phyloP scores from a whole-genome alignment of 371 early-diverging fungal species.

The Mortierella polycephala region DNA sequence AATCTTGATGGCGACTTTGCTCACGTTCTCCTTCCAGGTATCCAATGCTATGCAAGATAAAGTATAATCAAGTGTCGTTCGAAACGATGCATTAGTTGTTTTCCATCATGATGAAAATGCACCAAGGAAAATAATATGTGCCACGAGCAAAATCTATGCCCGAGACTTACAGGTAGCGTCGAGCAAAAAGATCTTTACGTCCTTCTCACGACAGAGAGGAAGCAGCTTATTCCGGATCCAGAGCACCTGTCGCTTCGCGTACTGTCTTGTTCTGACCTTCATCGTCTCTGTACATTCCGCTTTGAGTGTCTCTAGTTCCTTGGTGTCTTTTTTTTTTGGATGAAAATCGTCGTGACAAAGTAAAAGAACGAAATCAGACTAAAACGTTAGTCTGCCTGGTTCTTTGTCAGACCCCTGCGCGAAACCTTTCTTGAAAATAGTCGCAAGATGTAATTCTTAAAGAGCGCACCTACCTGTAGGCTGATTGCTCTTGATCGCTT shows the following conservation, averaged over 20 bases:
- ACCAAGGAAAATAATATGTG: no score
- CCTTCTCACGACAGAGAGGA: slow-evolving; percentile 59
- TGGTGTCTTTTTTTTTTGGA: slow-evolving; percentile 11
- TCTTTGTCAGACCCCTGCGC: background rate
- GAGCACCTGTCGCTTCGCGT: slow-evolving; percentile 87
- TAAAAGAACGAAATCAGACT: background rate
- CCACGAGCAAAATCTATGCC: no score
- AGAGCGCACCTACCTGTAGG: slow-evolving; percentile 26
- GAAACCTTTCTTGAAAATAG: background rate
- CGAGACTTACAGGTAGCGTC: slow-evolving; percentile 77
- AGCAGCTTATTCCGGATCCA: slow-evolving; percentile 93
- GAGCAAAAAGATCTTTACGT: slow-evolving; percentile 72
- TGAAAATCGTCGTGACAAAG: background rate
- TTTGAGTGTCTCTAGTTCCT: slow-evolving; percentile 61
- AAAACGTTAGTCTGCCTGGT: no score
- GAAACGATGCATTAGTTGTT: background rate
- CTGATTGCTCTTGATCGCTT: slow-evolving; percentile 18
- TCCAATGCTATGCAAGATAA: slow-evolving; percentile 57
- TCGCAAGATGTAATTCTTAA: background rate
- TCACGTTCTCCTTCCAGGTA: slow-evolving; percentile 66
- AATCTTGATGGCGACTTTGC: slow-evolving; percentile 61
- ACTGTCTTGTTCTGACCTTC: slow-evolving; percentile 88
- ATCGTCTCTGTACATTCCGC: slow-evolving; percentile 76
- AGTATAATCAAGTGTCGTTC: background rate
- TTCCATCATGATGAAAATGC: background rate